These are phyloP conservation scores for Metschnikowia aberdeeniae DNA, from an alignment of 805 yeast genomes.

Conservation along the genomic window DNA sequence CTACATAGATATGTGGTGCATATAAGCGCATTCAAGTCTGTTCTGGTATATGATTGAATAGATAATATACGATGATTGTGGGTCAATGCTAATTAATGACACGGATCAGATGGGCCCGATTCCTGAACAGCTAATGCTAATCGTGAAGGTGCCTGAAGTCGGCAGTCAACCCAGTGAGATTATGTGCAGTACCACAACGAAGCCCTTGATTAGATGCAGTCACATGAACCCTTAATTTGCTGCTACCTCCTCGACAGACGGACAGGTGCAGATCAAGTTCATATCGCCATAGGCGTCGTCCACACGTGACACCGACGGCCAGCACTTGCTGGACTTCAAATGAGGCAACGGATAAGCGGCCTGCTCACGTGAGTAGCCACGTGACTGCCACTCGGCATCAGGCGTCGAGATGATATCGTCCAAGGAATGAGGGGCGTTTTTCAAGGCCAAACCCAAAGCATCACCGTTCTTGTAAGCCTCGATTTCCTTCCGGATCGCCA, in stretches of 20 bases:
- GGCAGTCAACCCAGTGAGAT: too few relatives aligned
- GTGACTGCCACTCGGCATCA: constrained; percentile 66
- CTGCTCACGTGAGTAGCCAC: constrained; percentile 88
- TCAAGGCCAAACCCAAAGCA: constrained; percentile 64
- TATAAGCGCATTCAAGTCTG: too few relatives aligned
- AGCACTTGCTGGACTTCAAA: constrained; percentile 72
- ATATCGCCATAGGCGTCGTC: constrained; percentile 95
- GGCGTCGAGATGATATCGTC: constrained; percentile 63
- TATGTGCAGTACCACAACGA: too few relatives aligned
- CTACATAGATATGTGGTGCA: too few relatives aligned
- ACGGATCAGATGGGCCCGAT: too few relatives aligned
- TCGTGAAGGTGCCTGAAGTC: too few relatives aligned
- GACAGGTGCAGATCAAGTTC: constrained; percentile 91
- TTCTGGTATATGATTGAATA: too few relatives aligned
- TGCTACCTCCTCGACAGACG: constrained; percentile 73
- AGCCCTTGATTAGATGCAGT: too few relatives aligned
- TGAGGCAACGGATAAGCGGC: constrained; percentile 90
- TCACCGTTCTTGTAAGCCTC: constrained; percentile 64
- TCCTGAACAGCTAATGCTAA: too few relatives aligned
- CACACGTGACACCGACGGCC: constrained; percentile 93
- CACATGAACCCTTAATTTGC: constrained; percentile 9
- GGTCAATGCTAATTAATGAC: too few relatives aligned
- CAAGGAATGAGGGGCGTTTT: constrained; percentile 89
- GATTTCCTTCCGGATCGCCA: constrained; percentile 79
- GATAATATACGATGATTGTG: too few relatives aligned